These are phyloP conservation scores for Aechmea fasciata DNA, from an alignment of 176 grass and related monocot genomes.

Conservation along the genomic window DNA sequence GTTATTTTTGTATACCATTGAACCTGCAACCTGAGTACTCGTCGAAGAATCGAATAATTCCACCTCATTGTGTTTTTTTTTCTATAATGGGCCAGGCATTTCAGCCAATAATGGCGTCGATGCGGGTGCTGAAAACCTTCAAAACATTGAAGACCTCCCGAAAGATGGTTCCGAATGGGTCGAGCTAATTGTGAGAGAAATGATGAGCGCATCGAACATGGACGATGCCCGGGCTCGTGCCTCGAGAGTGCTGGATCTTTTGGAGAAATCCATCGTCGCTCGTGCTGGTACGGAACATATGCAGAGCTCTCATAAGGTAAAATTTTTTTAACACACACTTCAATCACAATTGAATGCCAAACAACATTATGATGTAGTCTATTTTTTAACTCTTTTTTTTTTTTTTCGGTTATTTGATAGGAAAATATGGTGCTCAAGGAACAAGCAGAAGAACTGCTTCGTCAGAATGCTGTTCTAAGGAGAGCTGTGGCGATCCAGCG, in stretches of 20 bases:
- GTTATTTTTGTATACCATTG: too few relatives aligned
- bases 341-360: not conserved
- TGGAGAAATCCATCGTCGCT: slow-evolving; percentile 26
- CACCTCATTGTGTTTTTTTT: not conserved
- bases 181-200: slow-evolving; percentile 32
- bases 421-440: slow-evolving; percentile 58
- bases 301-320: slow-evolving; percentile 15
- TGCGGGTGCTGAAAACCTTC: not conserved
- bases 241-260: slow-evolving; percentile 22
- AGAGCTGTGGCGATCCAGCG: slow-evolving; percentile 65
- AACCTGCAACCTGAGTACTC: too few relatives aligned
- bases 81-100: not conserved
- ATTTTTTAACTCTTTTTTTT: slow-evolving; percentile 1
- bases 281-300: slow-evolving; percentile 3
- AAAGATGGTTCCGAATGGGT: slow-evolving; percentile 36
- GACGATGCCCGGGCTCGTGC: slow-evolving; percentile 22
- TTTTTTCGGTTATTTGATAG: slow-evolving; percentile 22
- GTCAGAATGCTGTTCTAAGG: slow-evolving; percentile 66
- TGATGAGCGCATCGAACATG: slow-evolving; percentile 18
- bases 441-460: slow-evolving; percentile 34
- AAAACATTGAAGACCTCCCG: slow-evolving; percentile 4
- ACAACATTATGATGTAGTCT: not conserved
- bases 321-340: not conserved
- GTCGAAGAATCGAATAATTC: not conserved
- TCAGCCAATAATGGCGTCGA: slow-evolving; percentile 1